Evolutionary conservation across 257 asterid species (phyloP).

Genomic region (Solanum tarijense): DNA sequence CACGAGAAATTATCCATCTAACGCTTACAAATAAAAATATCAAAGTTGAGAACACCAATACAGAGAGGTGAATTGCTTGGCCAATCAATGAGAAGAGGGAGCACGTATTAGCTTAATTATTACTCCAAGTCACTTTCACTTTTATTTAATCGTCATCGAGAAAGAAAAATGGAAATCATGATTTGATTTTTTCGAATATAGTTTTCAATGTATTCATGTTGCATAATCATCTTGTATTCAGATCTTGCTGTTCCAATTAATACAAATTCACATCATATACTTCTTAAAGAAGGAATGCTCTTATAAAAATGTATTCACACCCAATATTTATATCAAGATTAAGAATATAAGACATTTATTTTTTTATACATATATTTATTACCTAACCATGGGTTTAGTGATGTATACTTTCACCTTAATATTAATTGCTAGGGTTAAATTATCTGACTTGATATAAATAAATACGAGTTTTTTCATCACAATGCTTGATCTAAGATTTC

Average conservation of each 20-base stretch:
- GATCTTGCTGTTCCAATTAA: background rate
- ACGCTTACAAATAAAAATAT: background rate
- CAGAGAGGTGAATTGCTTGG: background rate
- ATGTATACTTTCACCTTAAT: background rate
- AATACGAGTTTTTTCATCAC: background rate
- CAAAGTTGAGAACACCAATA: background rate
- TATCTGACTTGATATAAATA: background rate
- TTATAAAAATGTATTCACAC: background rate
- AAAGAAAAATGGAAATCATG: background rate
- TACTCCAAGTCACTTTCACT: background rate
- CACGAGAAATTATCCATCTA: rapidly evolving
- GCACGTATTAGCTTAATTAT: background rate
- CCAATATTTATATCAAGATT: background rate
- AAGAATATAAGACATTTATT: background rate
- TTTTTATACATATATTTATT: background rate
- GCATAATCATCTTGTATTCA: background rate
- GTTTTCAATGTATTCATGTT: background rate
- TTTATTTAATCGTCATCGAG: background rate
- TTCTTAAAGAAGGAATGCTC: background rate
- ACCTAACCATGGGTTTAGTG: background rate
- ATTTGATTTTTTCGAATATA: background rate
- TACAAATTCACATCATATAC: background rate
- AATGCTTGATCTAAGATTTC: background rate
- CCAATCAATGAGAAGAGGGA: background rate
- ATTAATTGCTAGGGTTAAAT: background rate